Base-by-base conservation (phyloP, 768 basidiomycete species). In the Tylopilus sp. region DNA sequence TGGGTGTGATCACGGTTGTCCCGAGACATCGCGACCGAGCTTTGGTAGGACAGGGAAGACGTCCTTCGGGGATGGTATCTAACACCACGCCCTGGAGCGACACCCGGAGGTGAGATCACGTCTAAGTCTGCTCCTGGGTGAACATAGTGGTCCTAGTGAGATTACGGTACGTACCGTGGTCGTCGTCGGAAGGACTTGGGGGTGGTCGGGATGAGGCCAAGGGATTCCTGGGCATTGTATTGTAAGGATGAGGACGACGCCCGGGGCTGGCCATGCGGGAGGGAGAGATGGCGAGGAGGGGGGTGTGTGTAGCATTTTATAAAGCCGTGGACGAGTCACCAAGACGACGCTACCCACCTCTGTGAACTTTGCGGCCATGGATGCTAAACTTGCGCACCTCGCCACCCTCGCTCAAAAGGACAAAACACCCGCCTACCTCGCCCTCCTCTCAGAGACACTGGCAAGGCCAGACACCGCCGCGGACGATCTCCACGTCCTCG, bases 381-480 rank as follows among this genome's bases (percentile, higher is more conserved):
- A 91, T 40, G 66, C 67, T 48, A 86, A 79, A 66, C 77, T 92
- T 36, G 65, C 79, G 2, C 82, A 86, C 55, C 75, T 85, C 48
- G 73, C 80, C 1, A 56, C 79, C 21, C 80, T 91, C 59, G 75
- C 72, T 45, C 92, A 94, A 70, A 93, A 91, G 62, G 91, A 95
- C 73, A 92, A 91, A 62, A 89, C 82, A 0, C 75, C 84, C 8
- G 86, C 83, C 5, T 91, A 86, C 60, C 75, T 84, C 38, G 69
- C 84, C 17, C 77, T 91, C 31, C 79, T 94, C 46, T 77, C 81
- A 30, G 80, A 85, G 41, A 76, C 85, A 44, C 67, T 91, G n/a
- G 66, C 83, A 8, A 74, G 78, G 43, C 58, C 76, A 47, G 74
- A 80, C 58, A 70, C 71, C 20, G 51, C 75, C 11, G 28, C 28